Percentiles rank a stretch among this genome's conserved stretches.
phyloP scores from a whole-genome alignment of 23 red algal genomes.

The Rhodosorus marinus region DNA sequence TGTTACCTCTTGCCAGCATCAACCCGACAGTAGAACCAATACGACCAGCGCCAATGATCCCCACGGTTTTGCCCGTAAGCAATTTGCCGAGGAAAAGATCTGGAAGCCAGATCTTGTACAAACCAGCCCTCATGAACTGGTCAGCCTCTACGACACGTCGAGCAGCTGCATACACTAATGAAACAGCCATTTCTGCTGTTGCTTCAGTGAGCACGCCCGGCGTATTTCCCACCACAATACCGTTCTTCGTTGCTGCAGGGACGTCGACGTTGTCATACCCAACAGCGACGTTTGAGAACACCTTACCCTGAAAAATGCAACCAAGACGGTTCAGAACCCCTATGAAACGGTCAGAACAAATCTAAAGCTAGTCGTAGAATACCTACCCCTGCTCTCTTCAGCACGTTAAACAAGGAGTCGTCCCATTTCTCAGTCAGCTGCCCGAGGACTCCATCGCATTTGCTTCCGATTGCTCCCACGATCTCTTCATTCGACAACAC shows the following conservation, averaged over 20 bases:
- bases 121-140: conserved; percentile 13
- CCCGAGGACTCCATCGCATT: conserved; percentile 24
- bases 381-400: conserved; percentile 26
- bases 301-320: too few species aligned
- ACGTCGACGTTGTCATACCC: conserved; percentile 38
- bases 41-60: conserved; percentile 19
- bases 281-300: conserved; percentile 30
- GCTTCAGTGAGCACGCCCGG: conserved; percentile 33
- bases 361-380: too few species aligned
- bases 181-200: conserved; percentile 27
- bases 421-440: conserved; percentile 41
- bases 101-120: conserved; percentile 26
- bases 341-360: too few species aligned
- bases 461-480: conserved; percentile 7
- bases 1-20: conserved; percentile 6
- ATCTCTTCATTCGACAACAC: conserved; percentile 5
- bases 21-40: conserved; percentile 16
- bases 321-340: too few species aligned
- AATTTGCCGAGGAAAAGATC: conserved; percentile 12
- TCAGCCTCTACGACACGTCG: conserved; percentile 24
- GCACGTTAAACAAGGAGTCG: conserved; percentile 1
- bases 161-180: conserved; percentile 11
- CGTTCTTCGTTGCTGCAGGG: conserved; percentile 13
- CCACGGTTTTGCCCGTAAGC: conserved; percentile 11
- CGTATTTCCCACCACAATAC: conserved; percentile 30